These are phyloP conservation scores for Magnaporthiopsis incrustans DNA, from an alignment of 2,329 filamentous ascomycete genomes.

Conservation along the genomic window DNA sequence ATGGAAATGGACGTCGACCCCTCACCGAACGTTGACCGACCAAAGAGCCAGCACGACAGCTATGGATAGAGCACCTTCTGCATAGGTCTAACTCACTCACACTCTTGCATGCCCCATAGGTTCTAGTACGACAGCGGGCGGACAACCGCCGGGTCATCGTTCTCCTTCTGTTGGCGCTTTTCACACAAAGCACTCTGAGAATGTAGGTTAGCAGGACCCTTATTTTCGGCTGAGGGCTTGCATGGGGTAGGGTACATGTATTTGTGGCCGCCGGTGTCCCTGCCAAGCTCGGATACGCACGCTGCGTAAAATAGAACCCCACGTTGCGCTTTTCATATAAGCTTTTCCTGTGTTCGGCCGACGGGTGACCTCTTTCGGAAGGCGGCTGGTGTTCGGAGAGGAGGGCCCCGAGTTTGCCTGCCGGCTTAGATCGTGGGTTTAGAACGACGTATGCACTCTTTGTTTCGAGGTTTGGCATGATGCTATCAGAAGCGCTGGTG, in stretches of 20 bases:
- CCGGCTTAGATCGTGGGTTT: neutral
- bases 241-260: too few relatives aligned
- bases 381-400: neutral
- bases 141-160: too few relatives aligned
- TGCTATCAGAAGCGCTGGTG: neutral
- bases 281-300: too few relatives aligned
- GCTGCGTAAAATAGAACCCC: too few relatives aligned
- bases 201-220: too few relatives aligned
- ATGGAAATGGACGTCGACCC: neutral
- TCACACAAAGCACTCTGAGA: too few relatives aligned
- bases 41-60: neutral
- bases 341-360: neutral
- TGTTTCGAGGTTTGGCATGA: neutral
- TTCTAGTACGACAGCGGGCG: too few relatives aligned
- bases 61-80: neutral
- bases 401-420: neutral
- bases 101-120: too few relatives aligned
- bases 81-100: too few relatives aligned
- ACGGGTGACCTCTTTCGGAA: neutral
- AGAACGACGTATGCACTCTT: neutral
- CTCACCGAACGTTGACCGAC: neutral
- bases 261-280: too few relatives aligned
- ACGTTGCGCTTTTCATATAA: neutral
- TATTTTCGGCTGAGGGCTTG: too few relatives aligned
- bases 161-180: too few relatives aligned